These are phyloP conservation scores for Talaromyces sp. DNA, from an alignment of 2,329 filamentous ascomycete genomes.

Conservation along the genomic window DNA sequence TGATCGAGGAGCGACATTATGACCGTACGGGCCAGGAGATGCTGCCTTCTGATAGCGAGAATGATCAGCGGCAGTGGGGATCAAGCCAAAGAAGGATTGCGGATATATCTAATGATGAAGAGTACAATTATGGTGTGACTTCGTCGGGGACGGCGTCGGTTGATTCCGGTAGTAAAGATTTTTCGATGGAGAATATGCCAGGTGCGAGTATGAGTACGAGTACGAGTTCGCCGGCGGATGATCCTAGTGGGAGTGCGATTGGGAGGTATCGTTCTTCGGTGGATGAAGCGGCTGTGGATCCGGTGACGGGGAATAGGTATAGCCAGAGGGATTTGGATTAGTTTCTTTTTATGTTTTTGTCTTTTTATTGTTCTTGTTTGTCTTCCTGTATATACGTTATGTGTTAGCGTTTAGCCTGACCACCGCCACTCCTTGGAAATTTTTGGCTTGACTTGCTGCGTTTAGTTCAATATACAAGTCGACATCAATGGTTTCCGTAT, in stretches of 20 bases:
- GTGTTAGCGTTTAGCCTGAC: background rate
- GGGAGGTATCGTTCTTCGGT: slow-evolving; percentile 1
- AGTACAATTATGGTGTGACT: slow-evolving; percentile 5
- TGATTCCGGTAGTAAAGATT: slow-evolving; percentile 1
- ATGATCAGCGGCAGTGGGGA: slow-evolving; percentile 14
- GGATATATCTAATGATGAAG: slow-evolving; percentile 15
- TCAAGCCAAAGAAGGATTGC: slow-evolving; percentile 20
- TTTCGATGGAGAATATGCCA: background rate
- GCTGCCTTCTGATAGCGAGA: background rate
- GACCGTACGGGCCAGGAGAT: slow-evolving; percentile 27
- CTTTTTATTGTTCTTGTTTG: background rate
- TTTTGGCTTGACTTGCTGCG: slow-evolving; percentile 12
- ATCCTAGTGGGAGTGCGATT: background rate
- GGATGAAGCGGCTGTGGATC: slow-evolving; percentile 10
- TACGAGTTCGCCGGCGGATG: slow-evolving; percentile 7
- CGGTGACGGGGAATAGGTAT: slow-evolving; percentile 10
- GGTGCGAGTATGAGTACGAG: background rate
- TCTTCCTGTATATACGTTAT: background rate
- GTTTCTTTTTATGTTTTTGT: background rate
- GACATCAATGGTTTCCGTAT: background rate
- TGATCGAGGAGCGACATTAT: slow-evolving; percentile 29
- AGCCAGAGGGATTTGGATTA: slow-evolving; percentile 3
- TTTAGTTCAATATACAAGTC: slow-evolving; percentile 13
- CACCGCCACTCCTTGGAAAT: background rate
- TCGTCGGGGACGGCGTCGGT: slow-evolving; percentile 1